A percentile compares a stretch with the other conserved stretches of the same genome.
Conservation (phyloP, 2,329 filamentous ascomycete species). For the Verticillium albo-atrum region DNA sequence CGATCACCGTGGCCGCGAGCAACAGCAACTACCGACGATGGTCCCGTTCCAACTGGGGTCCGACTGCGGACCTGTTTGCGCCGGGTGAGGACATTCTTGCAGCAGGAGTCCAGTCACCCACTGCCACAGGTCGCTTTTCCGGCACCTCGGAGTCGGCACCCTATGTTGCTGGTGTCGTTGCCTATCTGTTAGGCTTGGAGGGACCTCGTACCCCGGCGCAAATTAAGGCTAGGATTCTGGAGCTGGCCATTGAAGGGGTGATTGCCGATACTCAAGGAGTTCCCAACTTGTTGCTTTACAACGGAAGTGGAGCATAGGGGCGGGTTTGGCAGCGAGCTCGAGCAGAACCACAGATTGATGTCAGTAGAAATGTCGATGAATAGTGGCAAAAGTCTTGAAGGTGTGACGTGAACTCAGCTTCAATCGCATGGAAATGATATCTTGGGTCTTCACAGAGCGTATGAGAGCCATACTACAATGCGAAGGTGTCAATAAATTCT, state of each 20-base stretch:
- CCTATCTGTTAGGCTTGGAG: constrained; percentile 15
- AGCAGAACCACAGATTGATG: too few species aligned
- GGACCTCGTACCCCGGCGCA: constrained; percentile 4
- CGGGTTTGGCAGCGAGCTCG: too few species aligned
- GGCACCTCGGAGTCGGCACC: constrained; percentile 16
- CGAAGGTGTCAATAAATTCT: too few species aligned
- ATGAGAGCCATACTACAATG: too few species aligned
- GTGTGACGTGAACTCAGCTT: too few species aligned
- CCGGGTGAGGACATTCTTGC: constrained; percentile 41
- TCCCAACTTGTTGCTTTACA: constrained; percentile 13
- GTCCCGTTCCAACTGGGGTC: constrained; percentile 46
- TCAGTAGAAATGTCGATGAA: too few species aligned
- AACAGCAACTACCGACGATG: constrained; percentile 31
- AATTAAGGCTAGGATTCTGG: constrained; percentile 4
- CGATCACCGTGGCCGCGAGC: constrained; percentile 49
- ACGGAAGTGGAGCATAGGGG: constrained; percentile 5
- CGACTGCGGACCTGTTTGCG: constrained; percentile 43
- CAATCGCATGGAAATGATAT: too few species aligned
- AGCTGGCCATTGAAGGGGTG: constrained; percentile 8
- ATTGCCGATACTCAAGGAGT: constrained; percentile 7
- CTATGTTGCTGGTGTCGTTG: constrained; percentile 14
- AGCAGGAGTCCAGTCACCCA: constrained; percentile 30
- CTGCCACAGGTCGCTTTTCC: not conserved
- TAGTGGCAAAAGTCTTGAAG: too few species aligned
- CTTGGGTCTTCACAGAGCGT: too few species aligned